These are phyloP conservation scores for Aspergillus brasiliensis DNA, from an alignment of 2,329 filamentous ascomycete genomes.

Conservation along the genomic window DNA sequence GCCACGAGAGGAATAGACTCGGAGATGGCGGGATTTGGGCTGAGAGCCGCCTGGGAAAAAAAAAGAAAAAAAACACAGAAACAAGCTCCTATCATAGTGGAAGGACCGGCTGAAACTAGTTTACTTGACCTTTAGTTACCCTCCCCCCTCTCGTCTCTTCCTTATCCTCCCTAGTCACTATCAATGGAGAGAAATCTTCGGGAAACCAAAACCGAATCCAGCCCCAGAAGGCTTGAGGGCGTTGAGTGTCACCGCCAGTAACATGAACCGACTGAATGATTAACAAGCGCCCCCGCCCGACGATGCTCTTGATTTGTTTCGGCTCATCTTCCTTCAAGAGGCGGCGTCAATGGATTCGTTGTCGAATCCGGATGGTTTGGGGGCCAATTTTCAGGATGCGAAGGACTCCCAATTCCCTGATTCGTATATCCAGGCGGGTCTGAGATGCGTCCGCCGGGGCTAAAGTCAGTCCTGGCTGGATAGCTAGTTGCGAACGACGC, in stretches of 20 bases:
- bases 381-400: constrained; percentile 14
- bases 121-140: neutral
- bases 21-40: constrained; percentile 1
- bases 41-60: constrained; percentile 2
- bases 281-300: constrained; percentile 1
- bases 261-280: constrained; percentile 3
- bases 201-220: constrained; percentile 16
- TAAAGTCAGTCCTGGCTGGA: neutral
- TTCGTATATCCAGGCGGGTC: constrained; percentile 13
- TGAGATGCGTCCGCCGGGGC: neutral
- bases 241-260: neutral
- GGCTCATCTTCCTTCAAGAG: neutral
- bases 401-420: constrained; percentile 12
- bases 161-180: neutral
- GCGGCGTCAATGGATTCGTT: neutral
- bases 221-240: constrained; percentile 22
- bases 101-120: constrained; percentile 15
- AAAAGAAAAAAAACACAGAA: too few species aligned
- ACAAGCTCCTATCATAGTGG: constrained; percentile 17
- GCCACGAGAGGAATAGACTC: constrained; percentile 4
- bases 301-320: constrained; percentile 1
- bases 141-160: neutral
- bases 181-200: neutral
- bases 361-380: constrained; percentile 15
- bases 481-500: constrained; percentile 10